These are phyloP conservation scores for Arachis monticola DNA, from an alignment of 331 rosid genomes.

Conservation along the genomic window DNA sequence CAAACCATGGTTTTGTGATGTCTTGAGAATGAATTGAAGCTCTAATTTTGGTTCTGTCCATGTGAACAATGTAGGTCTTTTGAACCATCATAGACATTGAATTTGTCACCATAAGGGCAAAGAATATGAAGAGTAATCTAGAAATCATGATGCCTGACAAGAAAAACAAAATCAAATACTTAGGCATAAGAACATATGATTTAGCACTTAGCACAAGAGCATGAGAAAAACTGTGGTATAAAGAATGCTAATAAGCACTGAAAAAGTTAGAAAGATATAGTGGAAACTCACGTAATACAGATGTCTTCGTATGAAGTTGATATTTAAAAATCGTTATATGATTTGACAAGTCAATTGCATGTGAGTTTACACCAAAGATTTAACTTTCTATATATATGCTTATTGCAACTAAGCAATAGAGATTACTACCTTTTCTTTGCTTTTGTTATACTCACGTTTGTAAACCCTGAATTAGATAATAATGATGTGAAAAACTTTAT, in stretches of 20 bases:
- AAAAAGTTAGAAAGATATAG: no score
- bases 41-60: constrained; percentile 60
- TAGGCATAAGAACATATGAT: constrained; percentile 3
- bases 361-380: neutral
- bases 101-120: constrained; percentile 49
- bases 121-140: constrained; percentile 41
- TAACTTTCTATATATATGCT: constrained; percentile 21
- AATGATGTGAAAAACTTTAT: constrained; percentile 3
- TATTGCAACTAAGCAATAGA: constrained; percentile 31
- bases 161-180: neutral
- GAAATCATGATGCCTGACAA: constrained; percentile 55
- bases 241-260: neutral
- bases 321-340: no score
- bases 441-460: constrained; percentile 43
- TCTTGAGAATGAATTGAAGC: constrained; percentile 45
- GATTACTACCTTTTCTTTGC: constrained; percentile 34
- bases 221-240: no score
- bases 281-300: no score
- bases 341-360: no score
- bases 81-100: constrained; percentile 46
- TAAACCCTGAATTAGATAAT: constrained; percentile 5
- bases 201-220: neutral
- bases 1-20: constrained; percentile 52
- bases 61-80: constrained; percentile 68
- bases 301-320: no score